A percentile compares a stretch with the other conserved stretches of the same genome.
These are phyloP conservation scores for Phylloporus scabripes DNA, from an alignment of 768 basidiomycete species.

Conservation along the genomic window DNA sequence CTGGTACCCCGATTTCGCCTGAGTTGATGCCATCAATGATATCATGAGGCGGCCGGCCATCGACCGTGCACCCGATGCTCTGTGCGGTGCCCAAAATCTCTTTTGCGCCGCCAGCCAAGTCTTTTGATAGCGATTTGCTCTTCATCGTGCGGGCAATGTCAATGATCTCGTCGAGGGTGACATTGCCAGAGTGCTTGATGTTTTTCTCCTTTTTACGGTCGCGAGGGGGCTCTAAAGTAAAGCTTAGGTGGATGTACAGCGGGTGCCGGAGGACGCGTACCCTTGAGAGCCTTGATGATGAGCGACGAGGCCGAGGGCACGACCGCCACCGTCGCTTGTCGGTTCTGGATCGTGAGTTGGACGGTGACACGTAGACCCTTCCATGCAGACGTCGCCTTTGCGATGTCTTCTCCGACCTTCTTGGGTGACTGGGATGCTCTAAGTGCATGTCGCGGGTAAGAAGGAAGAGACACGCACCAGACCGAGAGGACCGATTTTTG, in stretches of 20 bases:
- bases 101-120: constrained; percentile 83
- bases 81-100: constrained; percentile 98
- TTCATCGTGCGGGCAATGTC: constrained; percentile 97
- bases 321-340: constrained; percentile 94
- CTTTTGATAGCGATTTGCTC: constrained; percentile 89
- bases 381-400: constrained; percentile 97
- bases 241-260: background rate
- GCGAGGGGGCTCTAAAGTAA: constrained; percentile 81
- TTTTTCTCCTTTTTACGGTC: constrained; percentile 99
- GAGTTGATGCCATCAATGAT: constrained; percentile 83
- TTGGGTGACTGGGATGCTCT: constrained; percentile 77
- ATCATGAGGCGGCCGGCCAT: constrained; percentile 90
- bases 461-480: constrained; percentile 54
- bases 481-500: constrained; percentile 99
- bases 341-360: constrained; percentile 99
- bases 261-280: constrained; percentile 39
- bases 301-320: constrained; percentile 97
- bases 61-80: constrained; percentile 94
- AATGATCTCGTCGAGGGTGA: constrained; percentile 88
- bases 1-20: constrained; percentile 81
- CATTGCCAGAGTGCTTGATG: constrained; percentile 97
- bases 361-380: constrained; percentile 99
- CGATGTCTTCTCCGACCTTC: constrained; percentile 99
- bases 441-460: background rate
- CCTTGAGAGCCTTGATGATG: constrained; percentile 97